Percentiles rank a stretch among this genome's conserved stretches.
Conservation (phyloP, 257 asterid genomes). For the Capsicum chinense region DNA sequence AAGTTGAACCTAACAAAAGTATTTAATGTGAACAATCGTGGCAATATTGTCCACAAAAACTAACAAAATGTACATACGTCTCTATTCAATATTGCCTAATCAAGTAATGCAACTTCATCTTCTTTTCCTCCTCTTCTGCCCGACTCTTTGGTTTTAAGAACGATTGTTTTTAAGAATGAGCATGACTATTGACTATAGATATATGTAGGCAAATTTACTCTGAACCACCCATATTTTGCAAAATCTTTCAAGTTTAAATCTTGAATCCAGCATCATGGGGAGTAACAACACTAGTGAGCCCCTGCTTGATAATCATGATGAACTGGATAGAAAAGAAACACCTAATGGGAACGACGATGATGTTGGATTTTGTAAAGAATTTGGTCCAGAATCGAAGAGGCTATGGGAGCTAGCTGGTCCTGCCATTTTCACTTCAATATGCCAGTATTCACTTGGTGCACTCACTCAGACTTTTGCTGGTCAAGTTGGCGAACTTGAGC, state of each 20-base stretch:
- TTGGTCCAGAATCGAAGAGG: conserved; percentile 55
- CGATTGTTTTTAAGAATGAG: no score
- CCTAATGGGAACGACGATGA: no score
- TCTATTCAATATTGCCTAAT: no score
- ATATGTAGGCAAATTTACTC: neutral
- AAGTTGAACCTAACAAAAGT: no score
- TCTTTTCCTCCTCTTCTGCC: no score
- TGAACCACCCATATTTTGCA: neutral
- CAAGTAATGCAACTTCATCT: no score
- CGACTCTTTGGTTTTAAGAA: no score
- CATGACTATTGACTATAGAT: neutral
- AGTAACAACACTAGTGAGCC: conserved; percentile 20
- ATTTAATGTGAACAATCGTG: no score
- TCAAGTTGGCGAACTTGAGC: conserved; percentile 66
- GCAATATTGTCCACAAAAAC: no score
- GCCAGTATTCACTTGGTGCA: conserved; percentile 78
- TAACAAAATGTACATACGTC: no score
- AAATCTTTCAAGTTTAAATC: neutral
- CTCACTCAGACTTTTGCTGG: conserved; percentile 73
- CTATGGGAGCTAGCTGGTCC: conserved; percentile 81
- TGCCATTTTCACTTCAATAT: conserved; percentile 64
- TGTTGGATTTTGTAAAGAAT: conserved; percentile 13
- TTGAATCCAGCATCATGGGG: neutral
- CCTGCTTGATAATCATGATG: conserved; percentile 20
- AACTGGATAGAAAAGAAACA: neutral